Conservation (phyloP, 2,329 filamentous ascomycete species). For the Ascochyta fabae region DNA sequence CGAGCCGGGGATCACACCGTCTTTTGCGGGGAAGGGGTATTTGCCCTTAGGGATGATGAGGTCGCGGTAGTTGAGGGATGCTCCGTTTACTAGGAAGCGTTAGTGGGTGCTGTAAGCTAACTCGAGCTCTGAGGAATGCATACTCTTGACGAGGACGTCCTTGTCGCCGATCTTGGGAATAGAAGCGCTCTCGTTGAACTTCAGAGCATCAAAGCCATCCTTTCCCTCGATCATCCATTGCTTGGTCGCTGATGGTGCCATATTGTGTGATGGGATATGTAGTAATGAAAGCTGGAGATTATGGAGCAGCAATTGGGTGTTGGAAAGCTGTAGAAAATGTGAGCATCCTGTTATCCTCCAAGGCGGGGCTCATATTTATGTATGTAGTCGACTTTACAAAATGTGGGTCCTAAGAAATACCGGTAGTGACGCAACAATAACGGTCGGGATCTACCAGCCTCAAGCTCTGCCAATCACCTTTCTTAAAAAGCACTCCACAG, state of each 20-base stretch:
- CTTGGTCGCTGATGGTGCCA: conserved; percentile 56
- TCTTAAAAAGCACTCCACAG: not conserved
- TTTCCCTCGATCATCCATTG: conserved; percentile 64
- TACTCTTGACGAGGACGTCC: conserved; percentile 73
- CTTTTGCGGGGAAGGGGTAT: conserved; percentile 53
- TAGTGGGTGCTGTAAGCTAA: not conserved
- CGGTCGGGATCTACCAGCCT: conserved; percentile 6
- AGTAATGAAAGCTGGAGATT: not conserved
- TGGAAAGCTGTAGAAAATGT: not conserved
- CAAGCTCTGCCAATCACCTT: conserved; percentile 3
- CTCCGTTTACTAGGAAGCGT: conserved; percentile 51
- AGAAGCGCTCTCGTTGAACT: conserved; percentile 58
- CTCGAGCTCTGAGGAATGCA: conserved; percentile 1
- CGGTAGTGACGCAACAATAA: conserved; percentile 31
- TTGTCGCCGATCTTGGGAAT: conserved; percentile 70
- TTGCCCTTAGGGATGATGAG: conserved; percentile 56
- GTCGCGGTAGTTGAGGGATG: conserved; percentile 59
- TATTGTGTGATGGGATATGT: conserved; percentile 19
- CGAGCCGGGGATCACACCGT: conserved; percentile 55
- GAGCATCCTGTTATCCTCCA: not conserved
- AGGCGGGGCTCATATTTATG: conserved; percentile 13
- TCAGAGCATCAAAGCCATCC: conserved; percentile 67
- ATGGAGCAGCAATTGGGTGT: not conserved
- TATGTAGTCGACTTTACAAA: conserved; percentile 16
- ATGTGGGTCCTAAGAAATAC: conserved; percentile 19